Evolutionary conservation across 2,329 filamentous ascomycete species (phyloP), one percentile per base, ranked within the genome.

Genomic region (Aspergillus sclerotialis): DNA sequence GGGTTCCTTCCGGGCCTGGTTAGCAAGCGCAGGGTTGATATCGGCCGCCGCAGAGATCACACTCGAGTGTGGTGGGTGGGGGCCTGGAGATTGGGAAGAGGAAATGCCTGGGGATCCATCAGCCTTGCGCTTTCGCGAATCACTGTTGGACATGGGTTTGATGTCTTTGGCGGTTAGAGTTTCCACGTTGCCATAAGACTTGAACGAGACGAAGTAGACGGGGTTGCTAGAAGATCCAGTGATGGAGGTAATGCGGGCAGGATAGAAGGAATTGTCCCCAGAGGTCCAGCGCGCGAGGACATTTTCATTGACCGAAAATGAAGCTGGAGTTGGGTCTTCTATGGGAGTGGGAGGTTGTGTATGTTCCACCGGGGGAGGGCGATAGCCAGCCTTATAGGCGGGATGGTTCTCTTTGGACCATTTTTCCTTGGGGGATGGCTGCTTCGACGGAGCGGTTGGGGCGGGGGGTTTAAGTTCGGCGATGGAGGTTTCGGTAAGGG

Each of bases 161-260:
- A 95, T 85, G 53, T 96, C 88, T 61, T 83, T 82, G 42, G 83
- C 78, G 40, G 81, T 77, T 40, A 94, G 65, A 21, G 84, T 92
- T 62, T 94, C 88, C 29, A 82, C 86, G 14, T 76, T 87, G 32
- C 60, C 58, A 65, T 96, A 96, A 52, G 79, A 85, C 65, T 93
- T 90, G 72, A 96, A 98, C 49, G 84, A 92, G 61, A 98, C 89
- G 30, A 86, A 83, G 60, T 95, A 98, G 44, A 95, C 85, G 23
- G 89, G 90, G 33, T 86, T 84, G 28, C 80, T 84, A n/a, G 82
- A 81, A 7, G 88, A 94, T 38, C 92, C 92, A 14, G 90, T 95
- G 50, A 95, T 89, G 33, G 84, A 89, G 33, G 87, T 90, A 61
- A 98, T 94, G 52, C 86, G 82, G 27, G 89, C 92, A 29, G 87